Conservation (phyloP, 139 green algal species). For the Volvox reticuliferus region DNA sequence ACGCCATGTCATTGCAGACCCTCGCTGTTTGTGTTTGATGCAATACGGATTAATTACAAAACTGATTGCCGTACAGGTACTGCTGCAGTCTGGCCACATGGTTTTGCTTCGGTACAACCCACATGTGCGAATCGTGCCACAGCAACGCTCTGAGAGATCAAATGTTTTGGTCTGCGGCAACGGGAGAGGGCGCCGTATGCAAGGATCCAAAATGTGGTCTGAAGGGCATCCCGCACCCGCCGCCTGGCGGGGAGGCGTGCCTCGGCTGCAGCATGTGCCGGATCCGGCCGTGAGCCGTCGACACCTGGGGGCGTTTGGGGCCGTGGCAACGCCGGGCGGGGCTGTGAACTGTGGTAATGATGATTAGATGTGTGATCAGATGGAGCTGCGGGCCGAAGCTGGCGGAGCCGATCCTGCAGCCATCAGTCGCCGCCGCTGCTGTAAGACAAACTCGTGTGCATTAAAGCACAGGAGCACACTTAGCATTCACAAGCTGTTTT, state of each 20-base stretch:
- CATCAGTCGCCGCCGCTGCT: no score
- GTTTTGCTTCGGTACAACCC: slow-evolving; percentile 65
- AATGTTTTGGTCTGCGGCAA: neutral
- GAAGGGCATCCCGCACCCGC: slow-evolving; percentile 43
- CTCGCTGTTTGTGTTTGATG: no score
- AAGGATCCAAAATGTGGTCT: slow-evolving; percentile 46
- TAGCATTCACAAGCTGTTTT: no score
- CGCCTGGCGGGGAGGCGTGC: slow-evolving; percentile 52
- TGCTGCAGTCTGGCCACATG: slow-evolving; percentile 60
- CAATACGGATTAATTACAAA: no score
- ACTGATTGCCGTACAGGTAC: slow-evolving; percentile 36
- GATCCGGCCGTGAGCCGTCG: neutral
- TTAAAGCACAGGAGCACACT: no score
- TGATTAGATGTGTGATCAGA: no score
- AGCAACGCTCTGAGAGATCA: neutral
- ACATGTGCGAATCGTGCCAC: slow-evolving; percentile 64
- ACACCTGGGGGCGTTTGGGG: neutral
- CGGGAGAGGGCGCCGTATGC: neutral
- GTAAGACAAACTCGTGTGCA: no score
- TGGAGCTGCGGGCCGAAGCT: neutral
- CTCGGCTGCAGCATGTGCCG: slow-evolving; percentile 65
- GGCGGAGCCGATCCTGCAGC: neutral
- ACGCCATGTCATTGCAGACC: no score
- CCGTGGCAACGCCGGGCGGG: no score
- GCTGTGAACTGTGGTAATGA: no score